A percentile compares a stretch with the other conserved stretches of the same genome.
Evolutionary conservation across 2,329 filamentous ascomycete genomes (phyloP).

Genomic region (Colletotrichum gloeosporioides): DNA sequence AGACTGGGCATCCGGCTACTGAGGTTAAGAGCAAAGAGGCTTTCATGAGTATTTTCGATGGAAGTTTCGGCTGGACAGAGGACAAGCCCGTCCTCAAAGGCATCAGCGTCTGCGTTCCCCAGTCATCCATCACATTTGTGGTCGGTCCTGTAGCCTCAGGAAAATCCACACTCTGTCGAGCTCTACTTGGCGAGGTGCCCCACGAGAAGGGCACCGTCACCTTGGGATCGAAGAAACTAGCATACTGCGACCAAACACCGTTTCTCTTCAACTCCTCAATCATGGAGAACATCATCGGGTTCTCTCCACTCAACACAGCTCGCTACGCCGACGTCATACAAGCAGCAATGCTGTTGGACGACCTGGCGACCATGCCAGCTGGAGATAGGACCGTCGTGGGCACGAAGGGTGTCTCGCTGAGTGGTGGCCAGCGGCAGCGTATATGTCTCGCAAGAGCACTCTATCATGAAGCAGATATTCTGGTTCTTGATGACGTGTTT

Average conservation of each 20-base stretch:
- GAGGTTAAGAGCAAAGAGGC: background rate
- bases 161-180: conserved; percentile 41
- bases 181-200: conserved; percentile 35
- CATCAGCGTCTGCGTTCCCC: conserved; percentile 24
- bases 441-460: conserved; percentile 18
- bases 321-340: conserved; percentile 39
- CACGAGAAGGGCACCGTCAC: conserved; percentile 17
- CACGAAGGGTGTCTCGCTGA: conserved; percentile 43
- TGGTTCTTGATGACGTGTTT: background rate
- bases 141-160: conserved; percentile 42
- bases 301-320: conserved; percentile 30
- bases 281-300: conserved; percentile 41
- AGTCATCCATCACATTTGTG: conserved; percentile 34
- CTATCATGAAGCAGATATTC: background rate
- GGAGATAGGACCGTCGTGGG: conserved; percentile 44
- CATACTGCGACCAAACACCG: conserved; percentile 36
- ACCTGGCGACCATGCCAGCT: conserved; percentile 33
- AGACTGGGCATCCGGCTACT: background rate
- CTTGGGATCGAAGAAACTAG: conserved; percentile 21
- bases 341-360: conserved; percentile 34
- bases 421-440: conserved; percentile 45
- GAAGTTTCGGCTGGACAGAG: conserved; percentile 29
- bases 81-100: conserved; percentile 22
- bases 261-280: conserved; percentile 38
- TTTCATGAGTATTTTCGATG: background rate